Base-by-base conservation (phyloP, 441 rosid species). In the Francoa sonchifolia region DNA sequence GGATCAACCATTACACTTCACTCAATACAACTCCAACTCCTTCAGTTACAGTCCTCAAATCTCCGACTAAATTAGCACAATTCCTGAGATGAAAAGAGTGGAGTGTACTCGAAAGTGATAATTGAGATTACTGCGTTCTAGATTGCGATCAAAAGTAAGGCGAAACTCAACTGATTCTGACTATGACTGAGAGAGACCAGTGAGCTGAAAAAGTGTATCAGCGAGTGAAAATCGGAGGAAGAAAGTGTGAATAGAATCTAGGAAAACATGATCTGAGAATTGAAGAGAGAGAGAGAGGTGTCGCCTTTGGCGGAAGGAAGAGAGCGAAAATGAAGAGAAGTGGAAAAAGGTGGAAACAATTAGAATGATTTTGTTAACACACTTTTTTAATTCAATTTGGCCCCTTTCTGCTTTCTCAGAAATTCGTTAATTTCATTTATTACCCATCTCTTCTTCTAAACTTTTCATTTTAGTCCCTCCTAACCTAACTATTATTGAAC, bases 201-300 rank as follows among this genome's bases (percentile, higher is more conserved):
- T 22, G 44, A 41, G 44, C 43, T 34, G 15, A 34, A 36, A 18
- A 33, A 14, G 42, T 27, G 47, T 46, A 22, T 35, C 42, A 18
- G 42, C 54, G 58, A 22, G 18, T 25, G 57, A 55, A 48, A 61
- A 57, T 49, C 49, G 43, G 56, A 20, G 40, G 14, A 28, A 51
- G 40, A 48, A 49, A 66, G 47, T 48, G 55, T 8, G 57, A 49
- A 62, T 50, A 67, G 66, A 70, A 67, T 65, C 62, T 53, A 58
- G 55, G 49, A 49, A 67, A 62, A 44, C 37, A 59, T 64, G 78
- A 75, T 71, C 78, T 59, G 61, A 59, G 58, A 5, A 34, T 13
- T 40, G 57, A 31, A 40, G 23, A 12, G 50, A 36, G 36, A 46
- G 57, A 44, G 47, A 36, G 50, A 27, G 31, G 10, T 9, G 15